These are phyloP conservation scores for Syzygium malaccense DNA, from an alignment of 441 rosid species.

Conservation along the genomic window DNA sequence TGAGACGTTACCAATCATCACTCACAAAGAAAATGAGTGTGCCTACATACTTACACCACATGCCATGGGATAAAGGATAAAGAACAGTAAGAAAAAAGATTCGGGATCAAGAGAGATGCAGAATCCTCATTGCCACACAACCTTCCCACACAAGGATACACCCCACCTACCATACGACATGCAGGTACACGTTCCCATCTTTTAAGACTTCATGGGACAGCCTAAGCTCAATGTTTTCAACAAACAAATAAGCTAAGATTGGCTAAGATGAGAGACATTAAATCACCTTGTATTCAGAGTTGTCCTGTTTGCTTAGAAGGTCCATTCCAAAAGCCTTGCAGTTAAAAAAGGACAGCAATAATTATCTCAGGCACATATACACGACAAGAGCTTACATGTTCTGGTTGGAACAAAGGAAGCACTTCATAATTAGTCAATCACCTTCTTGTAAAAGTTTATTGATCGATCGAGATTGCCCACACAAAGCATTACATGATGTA, in stretches of 20 bases:
- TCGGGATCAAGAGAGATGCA: not conserved
- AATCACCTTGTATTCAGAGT: conserved; percentile 82
- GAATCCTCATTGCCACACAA: not conserved
- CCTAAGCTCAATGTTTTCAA: not conserved
- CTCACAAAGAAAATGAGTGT: not conserved
- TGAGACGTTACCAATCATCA: not conserved
- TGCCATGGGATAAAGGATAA: not conserved
- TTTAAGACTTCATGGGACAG: not conserved
- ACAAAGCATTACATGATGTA: not conserved
- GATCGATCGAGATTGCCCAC: not conserved
- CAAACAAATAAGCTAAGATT: not conserved
- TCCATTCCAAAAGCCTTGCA: conserved; percentile 95
- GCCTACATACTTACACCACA: not conserved
- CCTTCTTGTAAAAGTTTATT: not conserved
- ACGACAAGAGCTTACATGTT: not conserved
- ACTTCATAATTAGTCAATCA: not conserved
- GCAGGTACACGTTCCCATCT: not conserved
- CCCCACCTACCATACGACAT: not conserved
- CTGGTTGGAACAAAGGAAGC: not conserved
- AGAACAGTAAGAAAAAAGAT: not conserved
- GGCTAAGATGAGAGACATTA: not conserved
- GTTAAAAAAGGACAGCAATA: conserved; percentile 1
- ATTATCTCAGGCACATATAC: not conserved
- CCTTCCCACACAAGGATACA: not conserved
- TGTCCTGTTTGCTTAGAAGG: conserved; percentile 78